Base-by-base conservation (phyloP, 306 rosid species). In the Begonia loranthoides region DNA sequence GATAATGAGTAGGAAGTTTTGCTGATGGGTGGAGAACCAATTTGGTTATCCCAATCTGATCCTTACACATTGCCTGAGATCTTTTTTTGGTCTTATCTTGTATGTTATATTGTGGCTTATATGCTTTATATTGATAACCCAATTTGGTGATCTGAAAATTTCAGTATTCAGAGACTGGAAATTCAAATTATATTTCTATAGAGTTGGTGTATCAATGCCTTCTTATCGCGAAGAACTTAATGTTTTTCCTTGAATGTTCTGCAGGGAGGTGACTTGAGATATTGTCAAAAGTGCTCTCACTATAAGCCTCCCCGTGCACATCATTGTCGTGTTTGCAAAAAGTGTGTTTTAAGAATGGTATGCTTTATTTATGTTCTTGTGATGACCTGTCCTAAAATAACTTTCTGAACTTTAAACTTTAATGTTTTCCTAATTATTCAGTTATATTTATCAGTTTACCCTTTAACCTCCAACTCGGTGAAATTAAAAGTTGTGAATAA, bases 291-390 rank as follows among this genome's bases (percentile, higher is more conserved):
- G 74, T 90, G 99, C 69, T 70, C 87, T 70, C 99, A 70, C 50
- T 72, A 80, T 73, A 90, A 90, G 79, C 99, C 99, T 63, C 92
- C 99, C 14, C 99, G 99, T 17, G 88, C 95, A 36, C 99, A 90
- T 78, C 99, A 90, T 74, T 90, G 99, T 51, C 94, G 95, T 64
- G 86, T 86, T 58, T 90, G 99, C 71, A 81, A 69, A 74, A 78
- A 89, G 79, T 90, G 99, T 66, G 87, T 90, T 72, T 77, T 90
- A 64, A 83, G 94, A 73, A 90, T 90, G 99, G 97, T 90, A 82
- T 62, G 81, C 62, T 19, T 70, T 41, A n/a, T 41, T 1, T 41
- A 1, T 41, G 13, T 43, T 43, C 6, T 43, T 43, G 47, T 43
- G 15, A 28, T 28, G 36, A 28, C 9, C 36, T 28, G 9, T 28